Conservation (phyloP, 1,284 basidiomycete genomes). For the Cutaneotrichosporon spelunceum region DNA sequence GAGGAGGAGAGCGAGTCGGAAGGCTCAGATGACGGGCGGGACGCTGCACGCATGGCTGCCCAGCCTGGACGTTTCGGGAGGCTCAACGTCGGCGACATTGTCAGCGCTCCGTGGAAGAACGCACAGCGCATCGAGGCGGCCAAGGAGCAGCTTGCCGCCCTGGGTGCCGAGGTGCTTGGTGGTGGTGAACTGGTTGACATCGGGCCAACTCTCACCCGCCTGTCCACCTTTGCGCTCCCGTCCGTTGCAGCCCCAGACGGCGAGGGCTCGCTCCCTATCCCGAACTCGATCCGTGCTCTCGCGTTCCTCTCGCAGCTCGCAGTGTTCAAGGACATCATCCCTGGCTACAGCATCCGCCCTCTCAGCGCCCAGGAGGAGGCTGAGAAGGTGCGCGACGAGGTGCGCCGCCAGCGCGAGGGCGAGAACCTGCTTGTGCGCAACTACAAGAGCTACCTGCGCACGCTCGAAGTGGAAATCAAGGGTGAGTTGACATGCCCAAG, state of each 20-base stretch:
- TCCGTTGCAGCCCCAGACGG: conserved; percentile 61
- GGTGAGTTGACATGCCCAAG: conserved; percentile 54
- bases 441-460: conserved; percentile 84
- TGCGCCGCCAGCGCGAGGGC: conserved; percentile 85
- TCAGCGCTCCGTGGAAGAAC: conserved; percentile 61
- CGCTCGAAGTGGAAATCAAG: conserved; percentile 82
- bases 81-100: conserved; percentile 70
- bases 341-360: conserved; percentile 76
- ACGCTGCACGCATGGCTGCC: conserved; percentile 42
- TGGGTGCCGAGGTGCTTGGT: conserved; percentile 83
- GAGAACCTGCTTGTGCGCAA: conserved; percentile 89
- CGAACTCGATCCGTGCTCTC: conserved; percentile 76
- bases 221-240: conserved; percentile 76
- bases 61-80: conserved; percentile 66
- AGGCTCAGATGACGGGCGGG: conserved; percentile 54
- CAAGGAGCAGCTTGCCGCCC: conserved; percentile 81
- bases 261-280: conserved; percentile 62
- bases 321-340: conserved; percentile 93
- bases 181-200: conserved; percentile 58
- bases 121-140: conserved; percentile 68
- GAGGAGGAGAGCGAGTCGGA: conserved; percentile 53
- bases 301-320: conserved; percentile 88
- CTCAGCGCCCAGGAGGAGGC: conserved; percentile 85
- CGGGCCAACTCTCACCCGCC: conserved; percentile 74
- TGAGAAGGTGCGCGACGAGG: conserved; percentile 93